phyloP scores from a whole-genome alignment of 225 moss, liverwort and hornwort genomes.

The Pseudoscleropodium purum region DNA sequence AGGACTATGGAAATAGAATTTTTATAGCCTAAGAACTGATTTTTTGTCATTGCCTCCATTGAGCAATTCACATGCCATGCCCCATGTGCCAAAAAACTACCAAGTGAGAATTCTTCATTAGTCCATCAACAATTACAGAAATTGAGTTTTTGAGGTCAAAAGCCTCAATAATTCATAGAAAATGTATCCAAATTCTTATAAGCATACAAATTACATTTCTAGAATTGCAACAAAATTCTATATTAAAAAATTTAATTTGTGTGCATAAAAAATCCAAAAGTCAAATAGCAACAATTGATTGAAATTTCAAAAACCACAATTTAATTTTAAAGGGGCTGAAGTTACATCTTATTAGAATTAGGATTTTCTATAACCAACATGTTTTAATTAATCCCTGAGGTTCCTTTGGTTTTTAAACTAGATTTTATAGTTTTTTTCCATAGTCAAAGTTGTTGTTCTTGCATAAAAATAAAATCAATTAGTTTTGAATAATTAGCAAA shows the following conservation, averaged over 20 bases:
- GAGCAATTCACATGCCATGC: not conserved
- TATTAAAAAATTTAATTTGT: not conserved
- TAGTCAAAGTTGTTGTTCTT: rapidly evolving
- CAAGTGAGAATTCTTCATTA: not conserved
- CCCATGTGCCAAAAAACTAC: not conserved
- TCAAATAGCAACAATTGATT: rapidly evolving
- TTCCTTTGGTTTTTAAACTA: not conserved
- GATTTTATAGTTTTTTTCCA: not conserved
- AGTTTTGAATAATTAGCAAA: not conserved
- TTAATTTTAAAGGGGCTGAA: not conserved
- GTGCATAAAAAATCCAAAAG: not conserved
- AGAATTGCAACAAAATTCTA: not conserved
- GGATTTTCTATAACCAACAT: not conserved
- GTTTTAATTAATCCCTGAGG: not conserved
- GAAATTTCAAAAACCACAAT: rapidly evolving
- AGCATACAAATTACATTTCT: rapidly evolving
- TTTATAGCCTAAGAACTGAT: too few relatives aligned
- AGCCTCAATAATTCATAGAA: not conserved
- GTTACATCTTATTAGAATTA: too few relatives aligned
- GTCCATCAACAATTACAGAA: not conserved
- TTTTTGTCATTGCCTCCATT: not conserved
- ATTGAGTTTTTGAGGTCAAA: not conserved
- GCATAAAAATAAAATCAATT: not conserved
- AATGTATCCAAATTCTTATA: not conserved
- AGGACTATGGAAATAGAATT: too few relatives aligned